Evolutionary conservation across 2,329 filamentous ascomycete species (phyloP).

Genomic region (Zymoseptoria tritici): DNA sequence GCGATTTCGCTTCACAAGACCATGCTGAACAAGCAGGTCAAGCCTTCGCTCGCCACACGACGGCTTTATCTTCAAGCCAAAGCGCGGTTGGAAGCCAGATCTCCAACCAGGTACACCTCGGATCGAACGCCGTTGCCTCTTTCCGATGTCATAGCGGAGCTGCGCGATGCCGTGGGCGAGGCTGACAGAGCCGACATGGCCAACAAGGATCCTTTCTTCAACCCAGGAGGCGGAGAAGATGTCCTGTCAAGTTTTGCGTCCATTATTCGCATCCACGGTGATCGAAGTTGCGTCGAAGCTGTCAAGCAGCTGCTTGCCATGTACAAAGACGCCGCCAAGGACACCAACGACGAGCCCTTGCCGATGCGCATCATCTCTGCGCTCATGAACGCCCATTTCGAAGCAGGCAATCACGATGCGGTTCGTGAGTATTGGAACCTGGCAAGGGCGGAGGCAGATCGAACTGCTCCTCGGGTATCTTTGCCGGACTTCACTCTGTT

Average conservation of each 20-base stretch:
- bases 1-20: slow-evolving; percentile 43
- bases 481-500: slow-evolving; percentile 16
- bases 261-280: slow-evolving; percentile 50
- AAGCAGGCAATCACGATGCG: slow-evolving; percentile 50
- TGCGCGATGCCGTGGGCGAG: not conserved
- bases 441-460: slow-evolving; percentile 48
- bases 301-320: slow-evolving; percentile 51
- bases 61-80: slow-evolving; percentile 34
- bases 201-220: slow-evolving; percentile 2
- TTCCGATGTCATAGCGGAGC: slow-evolving; percentile 14
- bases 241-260: slow-evolving; percentile 46
- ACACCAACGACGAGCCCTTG: slow-evolving; percentile 1
- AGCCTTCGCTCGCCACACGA: slow-evolving; percentile 37
- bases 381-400: slow-evolving; percentile 60
- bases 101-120: slow-evolving; percentile 34
- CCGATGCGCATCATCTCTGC: slow-evolving; percentile 47
- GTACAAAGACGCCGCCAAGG: slow-evolving; percentile 33
- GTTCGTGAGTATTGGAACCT: slow-evolving; percentile 62
- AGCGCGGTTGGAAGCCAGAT: slow-evolving; percentile 28
- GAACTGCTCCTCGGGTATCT: slow-evolving; percentile 15
- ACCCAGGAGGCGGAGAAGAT: slow-evolving; percentile 6
- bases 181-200: not conserved
- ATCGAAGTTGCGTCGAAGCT: slow-evolving; percentile 38
- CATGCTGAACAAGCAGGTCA: slow-evolving; percentile 36
- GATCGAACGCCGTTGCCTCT: slow-evolving; percentile 30